Conservation (phyloP, 345 rosid species). For the Camelina sativa region DNA sequence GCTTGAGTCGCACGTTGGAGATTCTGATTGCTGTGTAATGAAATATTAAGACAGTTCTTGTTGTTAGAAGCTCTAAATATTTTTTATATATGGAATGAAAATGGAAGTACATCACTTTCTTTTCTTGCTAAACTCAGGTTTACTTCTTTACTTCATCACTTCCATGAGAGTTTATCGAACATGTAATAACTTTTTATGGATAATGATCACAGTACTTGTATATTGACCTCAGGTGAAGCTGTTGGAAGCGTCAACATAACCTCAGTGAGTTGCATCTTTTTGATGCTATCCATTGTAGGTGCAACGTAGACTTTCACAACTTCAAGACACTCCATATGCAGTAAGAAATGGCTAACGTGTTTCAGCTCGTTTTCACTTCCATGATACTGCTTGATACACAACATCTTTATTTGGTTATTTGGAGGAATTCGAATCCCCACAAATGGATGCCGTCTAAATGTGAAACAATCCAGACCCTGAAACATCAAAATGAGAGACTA, state of each 20-base stretch:
- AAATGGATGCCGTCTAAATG: not conserved
- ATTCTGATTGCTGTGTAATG: not conserved
- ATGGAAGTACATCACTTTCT: no score
- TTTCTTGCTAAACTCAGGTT: no score
- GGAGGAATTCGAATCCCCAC: not conserved
- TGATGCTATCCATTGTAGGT: not conserved
- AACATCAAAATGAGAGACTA: not conserved
- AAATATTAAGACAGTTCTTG: not conserved
- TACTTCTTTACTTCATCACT: no score
- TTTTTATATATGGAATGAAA: no score
- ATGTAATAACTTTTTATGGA: not conserved
- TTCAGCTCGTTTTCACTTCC: not conserved
- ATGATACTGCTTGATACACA: not conserved
- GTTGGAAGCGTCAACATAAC: not conserved
- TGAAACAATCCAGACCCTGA: not conserved
- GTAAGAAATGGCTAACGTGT: not conserved
- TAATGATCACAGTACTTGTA: not conserved
- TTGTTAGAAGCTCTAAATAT: not conserved
- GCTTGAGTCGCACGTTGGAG: not conserved
- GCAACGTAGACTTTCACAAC: not conserved
- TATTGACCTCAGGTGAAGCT: not conserved
- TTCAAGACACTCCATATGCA: not conserved
- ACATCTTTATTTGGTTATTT: not conserved
- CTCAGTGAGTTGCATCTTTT: not conserved
- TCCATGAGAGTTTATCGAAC: no score